phyloP scores from a whole-genome alignment of 2,329 filamentous ascomycete species.

The Aureobasidium musti region DNA sequence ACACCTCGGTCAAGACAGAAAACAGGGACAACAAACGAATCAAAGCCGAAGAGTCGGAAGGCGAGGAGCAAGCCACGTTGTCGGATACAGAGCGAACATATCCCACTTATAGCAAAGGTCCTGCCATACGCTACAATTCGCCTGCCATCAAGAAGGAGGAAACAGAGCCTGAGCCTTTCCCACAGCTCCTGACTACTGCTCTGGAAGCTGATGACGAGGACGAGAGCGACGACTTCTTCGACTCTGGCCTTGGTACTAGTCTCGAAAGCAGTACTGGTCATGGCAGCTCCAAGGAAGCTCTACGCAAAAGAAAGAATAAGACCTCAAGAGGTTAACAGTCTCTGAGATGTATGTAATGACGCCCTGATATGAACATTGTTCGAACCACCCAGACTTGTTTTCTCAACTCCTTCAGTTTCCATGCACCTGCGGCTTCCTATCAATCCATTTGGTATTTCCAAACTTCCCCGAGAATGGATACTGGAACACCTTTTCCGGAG shows the following conservation, averaged over 20 bases:
- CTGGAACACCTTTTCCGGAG: constrained; percentile 52
- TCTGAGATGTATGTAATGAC: background rate
- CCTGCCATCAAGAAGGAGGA: constrained; percentile 39
- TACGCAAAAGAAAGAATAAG: constrained; percentile 26
- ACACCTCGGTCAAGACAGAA: constrained; percentile 32
- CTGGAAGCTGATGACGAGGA: constrained; percentile 47
- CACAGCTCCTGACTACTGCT: constrained; percentile 33
- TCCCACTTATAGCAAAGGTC: constrained; percentile 50
- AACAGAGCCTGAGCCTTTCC: constrained; percentile 30
- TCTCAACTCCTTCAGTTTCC: constrained; percentile 3
- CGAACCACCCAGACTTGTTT: background rate
- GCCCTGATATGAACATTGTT: background rate
- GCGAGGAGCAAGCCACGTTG: constrained; percentile 35
- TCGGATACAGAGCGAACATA: constrained; percentile 54
- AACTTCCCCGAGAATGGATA: constrained; percentile 47
- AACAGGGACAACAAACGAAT: constrained; percentile 29
- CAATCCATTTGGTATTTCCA: constrained; percentile 55
- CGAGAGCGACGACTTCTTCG: constrained; percentile 49
- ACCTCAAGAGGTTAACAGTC: background rate
- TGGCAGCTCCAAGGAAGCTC: constrained; percentile 7
- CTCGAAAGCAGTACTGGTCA: constrained; percentile 46
- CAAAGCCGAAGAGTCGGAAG: constrained; percentile 37
- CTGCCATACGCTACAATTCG: constrained; percentile 42
- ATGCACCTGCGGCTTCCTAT: constrained; percentile 37
- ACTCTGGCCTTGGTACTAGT: constrained; percentile 54